Evolutionary conservation across 495 filamentous ascomycete species (phyloP).

Genomic region (Penicillium robsamsonii): DNA sequence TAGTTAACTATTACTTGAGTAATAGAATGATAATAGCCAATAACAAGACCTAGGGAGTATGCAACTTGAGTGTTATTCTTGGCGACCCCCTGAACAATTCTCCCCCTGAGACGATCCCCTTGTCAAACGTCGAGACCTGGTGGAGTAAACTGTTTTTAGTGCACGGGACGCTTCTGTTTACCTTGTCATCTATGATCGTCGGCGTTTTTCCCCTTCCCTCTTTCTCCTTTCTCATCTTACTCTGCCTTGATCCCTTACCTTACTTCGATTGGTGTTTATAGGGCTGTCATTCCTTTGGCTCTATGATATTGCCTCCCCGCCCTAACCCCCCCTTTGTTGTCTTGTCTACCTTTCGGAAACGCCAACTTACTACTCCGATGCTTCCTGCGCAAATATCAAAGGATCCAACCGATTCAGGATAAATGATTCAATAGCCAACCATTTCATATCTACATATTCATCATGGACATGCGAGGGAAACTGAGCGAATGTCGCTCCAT

Average conservation of each 20-base stretch:
- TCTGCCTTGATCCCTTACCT: neutral
- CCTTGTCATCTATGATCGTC: constrained; percentile 27
- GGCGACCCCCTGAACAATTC: constrained; percentile 19
- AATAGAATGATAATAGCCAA: neutral
- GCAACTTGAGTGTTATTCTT: constrained; percentile 8
- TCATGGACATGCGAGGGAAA: constrained; percentile 57
- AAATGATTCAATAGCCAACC: constrained; percentile 4
- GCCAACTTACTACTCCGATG: constrained; percentile 12
- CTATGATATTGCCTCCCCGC: constrained; percentile 20
- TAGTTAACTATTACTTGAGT: neutral
- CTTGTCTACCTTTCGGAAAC: constrained; percentile 4
- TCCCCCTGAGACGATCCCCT: constrained; percentile 14
- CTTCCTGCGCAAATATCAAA: constrained; percentile 9
- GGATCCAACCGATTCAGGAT: constrained; percentile 20
- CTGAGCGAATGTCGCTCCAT: constrained; percentile 62
- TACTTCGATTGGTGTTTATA: constrained; percentile 9
- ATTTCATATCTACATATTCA: constrained; percentile 2
- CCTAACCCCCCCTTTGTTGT: constrained; percentile 16
- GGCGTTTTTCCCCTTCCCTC: constrained; percentile 20
- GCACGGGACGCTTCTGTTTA: constrained; percentile 23
- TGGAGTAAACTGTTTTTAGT: constrained; percentile 12
- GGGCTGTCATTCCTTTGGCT: constrained; percentile 43
- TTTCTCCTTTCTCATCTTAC: constrained; percentile 19
- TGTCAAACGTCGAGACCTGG: constrained; percentile 3
- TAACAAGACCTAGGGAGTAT: constrained; percentile 1